Conservation (phyloP, 1,284 basidiomycete species). For the Ceratobasidium sp. region DNA sequence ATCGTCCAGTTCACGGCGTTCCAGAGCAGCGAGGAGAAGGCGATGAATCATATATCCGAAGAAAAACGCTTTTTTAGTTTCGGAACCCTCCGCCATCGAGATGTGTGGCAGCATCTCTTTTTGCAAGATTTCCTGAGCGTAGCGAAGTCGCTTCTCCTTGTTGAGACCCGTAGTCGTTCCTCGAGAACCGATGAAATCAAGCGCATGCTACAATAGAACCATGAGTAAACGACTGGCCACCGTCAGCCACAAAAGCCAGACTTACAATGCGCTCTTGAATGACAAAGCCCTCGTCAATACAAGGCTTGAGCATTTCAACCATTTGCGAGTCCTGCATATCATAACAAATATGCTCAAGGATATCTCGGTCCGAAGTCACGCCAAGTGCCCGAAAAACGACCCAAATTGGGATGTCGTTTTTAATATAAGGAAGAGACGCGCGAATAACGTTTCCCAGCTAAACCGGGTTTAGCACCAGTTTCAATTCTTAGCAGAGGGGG, state of each 20-base stretch:
- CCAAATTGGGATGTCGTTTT: slow-evolving; percentile 98
- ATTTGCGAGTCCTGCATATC: slow-evolving; percentile 96
- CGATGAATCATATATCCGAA: slow-evolving; percentile 99
- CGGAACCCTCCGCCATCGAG: slow-evolving; percentile 94
- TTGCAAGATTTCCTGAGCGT: slow-evolving; percentile 97
- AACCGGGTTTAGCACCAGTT: slow-evolving; percentile 9
- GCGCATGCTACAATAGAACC: slow-evolving; percentile 64
- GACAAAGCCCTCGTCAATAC: slow-evolving; percentile 98
- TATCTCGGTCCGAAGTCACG: slow-evolving; percentile 97
- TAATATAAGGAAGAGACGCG: slow-evolving; percentile 97
- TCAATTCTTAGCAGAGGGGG: background rate
- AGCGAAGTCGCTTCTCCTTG: slow-evolving; percentile 90
- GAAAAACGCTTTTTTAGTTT: slow-evolving; percentile 99
- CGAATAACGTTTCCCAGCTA: slow-evolving; percentile 94
- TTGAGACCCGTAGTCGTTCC: slow-evolving; percentile 95
- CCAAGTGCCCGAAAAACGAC: slow-evolving; percentile 98
- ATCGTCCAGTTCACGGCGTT: slow-evolving; percentile 95
- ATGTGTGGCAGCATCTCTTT: slow-evolving; percentile 99
- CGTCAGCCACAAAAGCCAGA: slow-evolving; percentile 13
- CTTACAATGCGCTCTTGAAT: slow-evolving; percentile 94
- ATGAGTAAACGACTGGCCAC: slow-evolving; percentile 40
- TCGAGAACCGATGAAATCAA: slow-evolving; percentile 99
- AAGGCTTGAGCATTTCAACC: slow-evolving; percentile 98
- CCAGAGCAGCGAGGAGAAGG: slow-evolving; percentile 90
- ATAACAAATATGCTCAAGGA: slow-evolving; percentile 98